phyloP scores from a whole-genome alignment of 106 monocot genomes.

The Dactylorhiza incarnata region DNA sequence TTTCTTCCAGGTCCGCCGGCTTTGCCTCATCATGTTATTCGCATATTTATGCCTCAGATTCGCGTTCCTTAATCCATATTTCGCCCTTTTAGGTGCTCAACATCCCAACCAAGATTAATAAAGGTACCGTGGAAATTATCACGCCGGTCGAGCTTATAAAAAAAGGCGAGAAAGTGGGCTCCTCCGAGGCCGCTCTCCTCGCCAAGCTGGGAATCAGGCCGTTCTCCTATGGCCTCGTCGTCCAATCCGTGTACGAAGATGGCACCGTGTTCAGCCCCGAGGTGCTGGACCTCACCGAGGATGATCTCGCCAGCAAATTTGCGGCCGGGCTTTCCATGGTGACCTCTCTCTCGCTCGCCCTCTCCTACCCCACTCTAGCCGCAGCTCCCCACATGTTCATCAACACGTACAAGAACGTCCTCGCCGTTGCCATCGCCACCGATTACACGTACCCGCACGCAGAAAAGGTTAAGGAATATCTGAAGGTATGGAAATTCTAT shows the following conservation, averaged over 20 bases:
- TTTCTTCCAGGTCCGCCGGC: slow-evolving; percentile 64
- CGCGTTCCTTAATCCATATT: background rate
- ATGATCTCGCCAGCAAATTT: slow-evolving; percentile 73
- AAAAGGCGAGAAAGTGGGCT: slow-evolving; percentile 89
- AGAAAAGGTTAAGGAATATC: slow-evolving; percentile 71
- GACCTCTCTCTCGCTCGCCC: slow-evolving; percentile 52
- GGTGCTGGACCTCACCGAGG: slow-evolving; percentile 76
- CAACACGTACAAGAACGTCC: slow-evolving; percentile 84
- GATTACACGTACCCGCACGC: slow-evolving; percentile 83
- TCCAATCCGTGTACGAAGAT: slow-evolving; percentile 53
- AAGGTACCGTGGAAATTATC: slow-evolving; percentile 91
- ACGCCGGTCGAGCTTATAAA: slow-evolving; percentile 92
- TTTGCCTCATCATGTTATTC: background rate
- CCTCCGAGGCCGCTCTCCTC: slow-evolving; percentile 84
- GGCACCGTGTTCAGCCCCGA: slow-evolving; percentile 82
- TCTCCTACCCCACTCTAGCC: slow-evolving; percentile 65
- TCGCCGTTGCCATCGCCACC: slow-evolving; percentile 66
- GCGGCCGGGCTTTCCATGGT: slow-evolving; percentile 64
- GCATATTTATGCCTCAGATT: background rate
- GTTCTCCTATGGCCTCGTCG: slow-evolving; percentile 88
- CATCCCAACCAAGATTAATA: slow-evolving; percentile 95
- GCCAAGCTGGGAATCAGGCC: slow-evolving; percentile 90
- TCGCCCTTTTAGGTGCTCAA: slow-evolving; percentile 56
- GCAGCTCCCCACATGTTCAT: slow-evolving; percentile 89
- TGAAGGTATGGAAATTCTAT: slow-evolving; percentile 41